Conservation (phyloP, 1,284 basidiomycete genomes). For the Neolentinus lepideus region DNA sequence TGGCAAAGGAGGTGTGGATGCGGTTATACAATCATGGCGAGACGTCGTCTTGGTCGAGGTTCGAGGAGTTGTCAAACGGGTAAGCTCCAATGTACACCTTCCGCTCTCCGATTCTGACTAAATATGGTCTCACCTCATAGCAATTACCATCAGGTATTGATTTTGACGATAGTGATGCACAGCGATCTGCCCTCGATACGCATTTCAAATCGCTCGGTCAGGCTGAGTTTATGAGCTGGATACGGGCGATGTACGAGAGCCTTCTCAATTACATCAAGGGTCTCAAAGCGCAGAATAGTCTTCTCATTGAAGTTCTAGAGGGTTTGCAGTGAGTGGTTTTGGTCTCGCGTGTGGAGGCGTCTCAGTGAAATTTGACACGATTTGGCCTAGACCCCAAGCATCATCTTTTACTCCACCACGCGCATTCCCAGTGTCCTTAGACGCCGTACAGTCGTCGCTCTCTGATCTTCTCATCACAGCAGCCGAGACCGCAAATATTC, state of each 20-base stretch:
- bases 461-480: constrained; percentile 73
- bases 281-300: constrained; percentile 56
- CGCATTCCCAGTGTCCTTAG: constrained; percentile 5
- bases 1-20: background rate
- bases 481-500: constrained; percentile 79
- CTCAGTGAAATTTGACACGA: background rate
- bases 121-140: constrained; percentile 23
- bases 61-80: constrained; percentile 51
- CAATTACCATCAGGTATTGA: constrained; percentile 48
- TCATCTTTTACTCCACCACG: constrained; percentile 2
- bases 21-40: constrained; percentile 57
- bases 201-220: constrained; percentile 62
- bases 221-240: constrained; percentile 57
- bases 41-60: constrained; percentile 69
- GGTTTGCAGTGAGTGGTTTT: constrained; percentile 31
- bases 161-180: constrained; percentile 38
- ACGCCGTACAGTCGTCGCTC: constrained; percentile 4
- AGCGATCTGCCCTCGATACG: background rate
- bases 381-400: background rate
- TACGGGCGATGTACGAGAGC: constrained; percentile 56
- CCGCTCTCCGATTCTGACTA: background rate
- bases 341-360: constrained; percentile 4
- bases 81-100: constrained; percentile 24
- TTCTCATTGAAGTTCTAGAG: constrained; percentile 58
- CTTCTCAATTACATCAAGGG: constrained; percentile 70